Base-by-base conservation (phyloP, 2,329 filamentous ascomycete genomes). In the Exophiala sp. region DNA sequence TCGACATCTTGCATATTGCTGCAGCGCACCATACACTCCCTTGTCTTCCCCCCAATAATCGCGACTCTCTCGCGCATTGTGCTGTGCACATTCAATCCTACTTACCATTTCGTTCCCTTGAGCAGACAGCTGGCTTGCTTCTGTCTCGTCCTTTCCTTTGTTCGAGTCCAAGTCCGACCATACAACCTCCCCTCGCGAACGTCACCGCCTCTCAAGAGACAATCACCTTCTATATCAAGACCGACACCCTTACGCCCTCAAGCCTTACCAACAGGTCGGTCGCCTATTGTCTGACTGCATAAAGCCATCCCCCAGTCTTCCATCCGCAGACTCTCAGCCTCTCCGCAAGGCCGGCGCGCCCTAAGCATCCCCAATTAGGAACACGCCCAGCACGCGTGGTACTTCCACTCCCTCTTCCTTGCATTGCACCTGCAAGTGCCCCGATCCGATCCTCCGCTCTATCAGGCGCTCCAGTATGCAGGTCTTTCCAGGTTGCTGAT, bases 111-210 rank as follows among this genome's bases (percentile, higher is more conserved):
- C 33, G 32, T 42, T 21, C 38, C 35, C 36, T 45, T 38, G 50
- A 60, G 54, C 47, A 55, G 57, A 60, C 47, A 52, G 46, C 57
- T 53, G 52, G 48, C 38, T 57, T 49, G 50, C 51, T 50, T 54
- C 51, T 56, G 51, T 51, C 48, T 60, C 57, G 57, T 60, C 57
- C 57, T 45, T 55, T 60, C 57, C 57, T 60, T 60, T 60, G 57
- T 59, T 44, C 57, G 35, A 34, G 36, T 38, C 21, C 35, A 29
- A 32, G 34, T 34, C 29, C 34, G 16, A 20, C 42, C 16, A 12
- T 34, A 29, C 8, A 10, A 14, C 7, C 14, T 33, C 41, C 32
- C 16, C 12, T 24, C 43, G 46, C 52, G 52, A 54, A 55, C 52
- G 47, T 51, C 47, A 43, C 35, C 38, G 47, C 14, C 42, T 39